phyloP scores from a whole-genome alignment of 2,329 filamentous ascomycete species.

The Blastomyces emzantsi region DNA sequence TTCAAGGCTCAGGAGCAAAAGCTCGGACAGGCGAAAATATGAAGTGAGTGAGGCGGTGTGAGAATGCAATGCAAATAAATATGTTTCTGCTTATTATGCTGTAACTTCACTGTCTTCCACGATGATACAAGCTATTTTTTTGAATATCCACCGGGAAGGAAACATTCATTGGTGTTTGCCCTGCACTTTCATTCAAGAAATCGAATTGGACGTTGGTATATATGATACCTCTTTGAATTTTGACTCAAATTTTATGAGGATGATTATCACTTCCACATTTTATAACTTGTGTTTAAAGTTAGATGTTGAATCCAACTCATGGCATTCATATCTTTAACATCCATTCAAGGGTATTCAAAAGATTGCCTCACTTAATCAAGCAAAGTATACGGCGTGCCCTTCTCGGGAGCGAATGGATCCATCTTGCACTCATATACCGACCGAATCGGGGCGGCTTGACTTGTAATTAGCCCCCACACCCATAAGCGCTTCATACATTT shows the following conservation, averaged over 20 bases:
- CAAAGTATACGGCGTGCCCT: no score
- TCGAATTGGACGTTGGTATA: neutral
- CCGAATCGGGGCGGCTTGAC: no score
- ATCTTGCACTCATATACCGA: no score
- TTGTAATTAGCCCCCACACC: no score
- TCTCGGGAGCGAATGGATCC: no score
- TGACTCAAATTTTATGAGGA: neutral
- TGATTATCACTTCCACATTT: neutral
- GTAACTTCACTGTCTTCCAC: neutral
- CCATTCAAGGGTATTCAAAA: no score
- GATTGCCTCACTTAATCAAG: no score
- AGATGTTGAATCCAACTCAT: neutral
- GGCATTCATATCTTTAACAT: no score
- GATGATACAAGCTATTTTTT: neutral
- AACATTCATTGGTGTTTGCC: neutral
- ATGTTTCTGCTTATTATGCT: no score
- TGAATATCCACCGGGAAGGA: neutral
- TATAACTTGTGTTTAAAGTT: neutral
- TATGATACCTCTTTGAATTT: neutral
- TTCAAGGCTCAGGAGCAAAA: constrained; percentile 38
- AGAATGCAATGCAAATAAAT: neutral
- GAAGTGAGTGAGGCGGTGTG: constrained; percentile 1
- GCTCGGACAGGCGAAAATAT: constrained; percentile 20
- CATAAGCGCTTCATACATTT: no score
- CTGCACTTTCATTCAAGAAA: neutral